phyloP scores from a whole-genome alignment of 2,329 filamentous ascomycete genomes.

The Fusarium penzigii region DNA sequence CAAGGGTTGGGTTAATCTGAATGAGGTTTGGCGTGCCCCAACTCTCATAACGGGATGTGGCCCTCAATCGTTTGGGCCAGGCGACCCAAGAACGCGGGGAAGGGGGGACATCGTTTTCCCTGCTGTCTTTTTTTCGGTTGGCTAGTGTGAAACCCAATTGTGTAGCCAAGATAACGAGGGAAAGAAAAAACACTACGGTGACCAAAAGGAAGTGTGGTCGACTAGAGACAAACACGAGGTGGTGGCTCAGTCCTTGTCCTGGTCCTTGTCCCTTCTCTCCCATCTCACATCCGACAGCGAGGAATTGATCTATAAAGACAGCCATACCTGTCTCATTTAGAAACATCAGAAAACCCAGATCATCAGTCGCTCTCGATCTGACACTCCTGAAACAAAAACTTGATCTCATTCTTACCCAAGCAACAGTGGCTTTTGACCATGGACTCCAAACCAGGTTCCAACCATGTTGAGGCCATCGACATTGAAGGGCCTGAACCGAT shows the following conservation, averaged over 20 bases:
- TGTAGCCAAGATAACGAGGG: too few relatives aligned
- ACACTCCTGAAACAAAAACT: background rate
- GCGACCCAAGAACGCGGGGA: background rate
- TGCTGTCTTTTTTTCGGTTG: too few relatives aligned
- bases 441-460: conserved; percentile 17
- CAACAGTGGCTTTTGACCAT: conserved; percentile 12
- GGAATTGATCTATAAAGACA: background rate
- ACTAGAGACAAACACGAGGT: too few relatives aligned
- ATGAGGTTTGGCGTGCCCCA: background rate
- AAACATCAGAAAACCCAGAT: too few relatives aligned
- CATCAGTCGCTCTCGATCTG: too few relatives aligned
- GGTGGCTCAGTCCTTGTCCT: too few relatives aligned
- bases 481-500: conserved; percentile 17
- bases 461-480: conserved; percentile 21
- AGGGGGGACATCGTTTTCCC: background rate
- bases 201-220: too few relatives aligned
- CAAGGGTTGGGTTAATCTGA: background rate
- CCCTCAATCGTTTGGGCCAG: background rate
- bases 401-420: too few relatives aligned
- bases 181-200: too few relatives aligned
- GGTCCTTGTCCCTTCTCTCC: too few relatives aligned
- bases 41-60: conserved; percentile 18
- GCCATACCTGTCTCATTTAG: background rate
- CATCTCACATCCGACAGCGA: too few relatives aligned
- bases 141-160: too few relatives aligned